A percentile compares a stretch with the other conserved stretches of the same genome.
These are phyloP conservation scores for Arthrobotrys conoides DNA, from an alignment of 2,329 filamentous ascomycete genomes.

Conservation along the genomic window DNA sequence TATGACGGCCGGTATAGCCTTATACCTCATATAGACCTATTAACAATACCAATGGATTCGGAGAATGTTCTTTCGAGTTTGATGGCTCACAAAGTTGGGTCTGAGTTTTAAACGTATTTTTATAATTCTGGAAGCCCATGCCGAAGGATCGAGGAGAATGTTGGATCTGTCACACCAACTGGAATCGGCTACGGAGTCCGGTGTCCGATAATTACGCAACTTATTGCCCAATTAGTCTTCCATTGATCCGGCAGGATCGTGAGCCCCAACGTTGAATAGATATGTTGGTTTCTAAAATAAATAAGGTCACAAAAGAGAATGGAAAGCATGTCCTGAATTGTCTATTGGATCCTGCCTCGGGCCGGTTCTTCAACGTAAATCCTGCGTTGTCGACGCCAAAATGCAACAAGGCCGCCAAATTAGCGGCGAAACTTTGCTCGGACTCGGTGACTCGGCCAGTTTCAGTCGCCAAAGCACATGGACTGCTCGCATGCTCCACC, in stretches of 20 bases:
- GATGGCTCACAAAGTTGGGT: no score
- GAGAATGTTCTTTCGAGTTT: no score
- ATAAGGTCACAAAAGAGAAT: neutral
- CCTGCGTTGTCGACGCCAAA: slow-evolving; percentile 47
- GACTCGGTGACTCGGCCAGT: slow-evolving; percentile 42
- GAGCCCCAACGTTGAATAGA: slow-evolving; percentile 3
- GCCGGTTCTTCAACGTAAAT: neutral
- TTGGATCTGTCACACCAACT: neutral
- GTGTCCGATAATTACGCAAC: neutral
- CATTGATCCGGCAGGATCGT: slow-evolving; percentile 19
- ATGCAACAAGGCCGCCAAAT: slow-evolving; percentile 46
- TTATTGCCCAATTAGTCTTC: slow-evolving; percentile 3
- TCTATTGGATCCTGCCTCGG: slow-evolving; percentile 28
- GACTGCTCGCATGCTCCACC: slow-evolving; percentile 4
- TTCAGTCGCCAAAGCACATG: slow-evolving; percentile 43
- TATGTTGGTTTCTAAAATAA: neutral
- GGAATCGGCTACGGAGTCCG: slow-evolving; percentile 9
- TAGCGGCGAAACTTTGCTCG: slow-evolving; percentile 5
- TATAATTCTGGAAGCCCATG: neutral
- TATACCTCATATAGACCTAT: no score
- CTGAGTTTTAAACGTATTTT: neutral
- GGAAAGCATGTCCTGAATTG: neutral
- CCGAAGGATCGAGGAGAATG: neutral
- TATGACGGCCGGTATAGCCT: no score
- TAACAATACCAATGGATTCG: no score